Evolutionary conservation across 371 early-diverging fungal genomes (phyloP).

Genomic region (Parasitella parasitica): DNA sequence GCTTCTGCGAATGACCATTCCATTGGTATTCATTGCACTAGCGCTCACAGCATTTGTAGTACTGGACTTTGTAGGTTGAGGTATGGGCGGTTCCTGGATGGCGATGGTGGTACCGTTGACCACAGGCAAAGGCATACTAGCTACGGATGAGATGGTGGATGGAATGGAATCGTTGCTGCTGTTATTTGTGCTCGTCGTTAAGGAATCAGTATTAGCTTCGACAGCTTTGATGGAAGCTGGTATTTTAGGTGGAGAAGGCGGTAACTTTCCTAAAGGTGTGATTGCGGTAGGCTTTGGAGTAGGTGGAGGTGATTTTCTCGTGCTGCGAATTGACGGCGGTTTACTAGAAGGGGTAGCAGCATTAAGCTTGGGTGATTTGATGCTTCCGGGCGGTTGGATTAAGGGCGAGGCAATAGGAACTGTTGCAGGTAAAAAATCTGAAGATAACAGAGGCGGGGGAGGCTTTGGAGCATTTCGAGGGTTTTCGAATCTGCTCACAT

Average conservation of each 20-base stretch:
- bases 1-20: constrained; percentile 28
- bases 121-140: constrained; percentile 7
- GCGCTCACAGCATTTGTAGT: not conserved
- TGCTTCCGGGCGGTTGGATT: not conserved
- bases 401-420: not conserved
- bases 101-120: not conserved
- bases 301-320: not conserved
- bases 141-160: constrained; percentile 12
- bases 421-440: not conserved
- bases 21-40: constrained; percentile 6
- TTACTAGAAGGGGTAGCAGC: not conserved
- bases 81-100: constrained; percentile 13
- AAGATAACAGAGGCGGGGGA: constrained; percentile 9
- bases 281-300: not conserved
- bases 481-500: constrained; percentile 29
- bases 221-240: not conserved
- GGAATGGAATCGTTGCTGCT: constrained; percentile 6
- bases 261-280: constrained; percentile 10
- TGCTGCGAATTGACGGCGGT: not conserved
- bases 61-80: constrained; percentile 7
- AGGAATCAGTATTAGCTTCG: not conserved
- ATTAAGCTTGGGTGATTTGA: not conserved
- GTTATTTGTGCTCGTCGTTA: not conserved
- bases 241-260: not conserved
- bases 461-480: constrained; percentile 39